phyloP scores from a whole-genome alignment of 441 rosid species.

The Erysimum cheiri region DNA sequence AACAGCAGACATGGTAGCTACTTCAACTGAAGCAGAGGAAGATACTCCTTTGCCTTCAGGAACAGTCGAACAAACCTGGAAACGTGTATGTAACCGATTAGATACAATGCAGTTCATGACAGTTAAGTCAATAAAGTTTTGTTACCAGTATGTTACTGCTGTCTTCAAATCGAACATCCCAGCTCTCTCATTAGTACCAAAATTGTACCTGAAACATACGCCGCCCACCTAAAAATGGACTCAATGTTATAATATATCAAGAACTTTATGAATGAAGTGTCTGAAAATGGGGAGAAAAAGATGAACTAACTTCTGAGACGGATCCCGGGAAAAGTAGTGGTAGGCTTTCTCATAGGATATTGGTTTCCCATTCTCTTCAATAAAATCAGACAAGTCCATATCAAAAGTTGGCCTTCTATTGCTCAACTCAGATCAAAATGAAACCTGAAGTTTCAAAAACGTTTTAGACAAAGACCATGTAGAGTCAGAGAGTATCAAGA shows the following conservation, averaged over 20 bases:
- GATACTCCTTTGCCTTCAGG: constrained; percentile 99
- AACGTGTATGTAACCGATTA: neutral
- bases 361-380: constrained; percentile 72
- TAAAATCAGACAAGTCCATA: constrained; percentile 92
- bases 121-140: neutral
- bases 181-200: constrained; percentile 92
- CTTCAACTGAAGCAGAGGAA: constrained; percentile 92
- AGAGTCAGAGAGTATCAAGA: neutral
- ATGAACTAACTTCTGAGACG: constrained; percentile 77
- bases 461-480: neutral
- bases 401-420: constrained; percentile 97
- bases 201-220: constrained; percentile 91
- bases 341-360: constrained; percentile 84
- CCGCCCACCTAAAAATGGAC: constrained; percentile 83
- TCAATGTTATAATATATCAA: constrained; percentile 13
- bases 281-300: constrained; percentile 31
- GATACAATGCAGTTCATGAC: constrained; percentile 26
- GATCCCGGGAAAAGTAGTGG: constrained; percentile 79
- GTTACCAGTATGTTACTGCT: constrained; percentile 91
- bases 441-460: constrained; percentile 60
- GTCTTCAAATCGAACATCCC: constrained; percentile 73
- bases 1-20: constrained; percentile 93
- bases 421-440: constrained; percentile 92
- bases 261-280: constrained; percentile 16
- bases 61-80: constrained; percentile 90